Evolutionary conservation across 225 moss, liverwort and hornwort genomes (phyloP), one percentile per base, ranked within the genome.

Genomic region (Physcomitrium patens): DNA sequence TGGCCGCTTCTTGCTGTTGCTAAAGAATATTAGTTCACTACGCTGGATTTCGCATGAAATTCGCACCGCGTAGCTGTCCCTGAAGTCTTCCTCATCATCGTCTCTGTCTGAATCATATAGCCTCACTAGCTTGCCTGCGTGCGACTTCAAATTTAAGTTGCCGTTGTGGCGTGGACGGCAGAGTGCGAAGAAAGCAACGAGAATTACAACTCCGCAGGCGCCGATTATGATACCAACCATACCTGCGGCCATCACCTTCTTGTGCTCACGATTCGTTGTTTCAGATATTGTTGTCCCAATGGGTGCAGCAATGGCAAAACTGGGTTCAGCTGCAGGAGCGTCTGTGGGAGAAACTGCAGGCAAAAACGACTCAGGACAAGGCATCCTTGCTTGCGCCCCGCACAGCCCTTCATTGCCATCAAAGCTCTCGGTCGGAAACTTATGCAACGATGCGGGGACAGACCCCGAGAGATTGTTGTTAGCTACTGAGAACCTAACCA

Each of bases 11-110:
- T 12, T 48, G 24, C 16, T 22, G 20, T 49, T 68, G 14, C 83
- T 75, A 49, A 92, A 69, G 74, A 86, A 87, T 6, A 79, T 68
- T 11, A 89, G 76, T 12, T 82, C 82, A 17, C 59, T 49, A 1
- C 55, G 52, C 17, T 81, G 75, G 7, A 60, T 42, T 28, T 84
- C 44, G 62, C 43, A 28, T 31, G 63, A 48, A 13, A 47, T 50
- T 50, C 44, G 62, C 49, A 43, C 10, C 28, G 46, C 47, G 18
- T 53, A 59, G 46, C 18, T 45, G 13, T 44, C 65, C 56, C 65
- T 65, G 10, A 56, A 56, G 11, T 60, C 50, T 42, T 44, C 64
- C 11, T 9, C 67, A 15, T 37, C 53, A 31, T n/a, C 53, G 1
- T 16, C 18, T 3, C 11, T 15, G 42, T 67, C 18, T 3, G 54